phyloP scores from a whole-genome alignment of 805 yeast species.

The Yarrowia sp. region DNA sequence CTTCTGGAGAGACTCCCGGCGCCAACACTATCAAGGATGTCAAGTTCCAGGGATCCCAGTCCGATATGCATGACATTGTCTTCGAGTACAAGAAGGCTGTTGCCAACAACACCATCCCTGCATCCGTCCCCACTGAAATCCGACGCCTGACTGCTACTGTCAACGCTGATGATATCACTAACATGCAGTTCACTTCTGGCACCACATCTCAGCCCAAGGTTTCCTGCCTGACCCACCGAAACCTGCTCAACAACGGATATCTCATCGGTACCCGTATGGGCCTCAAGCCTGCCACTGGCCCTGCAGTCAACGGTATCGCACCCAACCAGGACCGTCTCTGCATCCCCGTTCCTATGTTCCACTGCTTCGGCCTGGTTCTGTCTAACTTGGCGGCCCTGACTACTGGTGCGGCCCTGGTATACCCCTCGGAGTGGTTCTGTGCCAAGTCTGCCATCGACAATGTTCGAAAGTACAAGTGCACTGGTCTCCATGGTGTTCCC shows the following conservation, averaged over 20 bases:
- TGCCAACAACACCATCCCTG: background rate
- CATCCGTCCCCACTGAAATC: slow-evolving; percentile 23
- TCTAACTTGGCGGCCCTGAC: slow-evolving; percentile 46
- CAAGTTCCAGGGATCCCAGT: slow-evolving; percentile 26
- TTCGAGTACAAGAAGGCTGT: slow-evolving; percentile 12
- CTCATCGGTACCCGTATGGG: slow-evolving; percentile 46
- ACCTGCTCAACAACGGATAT: slow-evolving; percentile 47
- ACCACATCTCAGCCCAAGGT: slow-evolving; percentile 48
- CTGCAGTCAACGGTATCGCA: slow-evolving; percentile 41
- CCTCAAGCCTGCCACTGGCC: slow-evolving; percentile 42
- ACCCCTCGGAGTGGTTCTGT: slow-evolving; percentile 46
- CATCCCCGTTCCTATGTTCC: slow-evolving; percentile 49
- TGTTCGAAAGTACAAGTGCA: slow-evolving; percentile 44
- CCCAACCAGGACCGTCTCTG: slow-evolving; percentile 46
- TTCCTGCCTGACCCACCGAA: slow-evolving; percentile 46
- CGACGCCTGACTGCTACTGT: slow-evolving; percentile 18
- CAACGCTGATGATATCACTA: slow-evolving; percentile 43
- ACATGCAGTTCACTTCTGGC: slow-evolving; percentile 50
- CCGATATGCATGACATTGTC: slow-evolving; percentile 33
- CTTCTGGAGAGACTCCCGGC: slow-evolving; percentile 28
- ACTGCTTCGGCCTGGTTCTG: slow-evolving; percentile 49
- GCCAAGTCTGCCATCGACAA: slow-evolving; percentile 44
- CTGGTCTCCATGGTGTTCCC: slow-evolving; percentile 48
- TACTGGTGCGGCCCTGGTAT: slow-evolving; percentile 46
- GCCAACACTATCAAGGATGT: slow-evolving; percentile 32